Percentiles rank a stretch among this genome's conserved stretches.
Conservation (phyloP, 768 basidiomycete species). For the Lentinula boryana region DNA sequence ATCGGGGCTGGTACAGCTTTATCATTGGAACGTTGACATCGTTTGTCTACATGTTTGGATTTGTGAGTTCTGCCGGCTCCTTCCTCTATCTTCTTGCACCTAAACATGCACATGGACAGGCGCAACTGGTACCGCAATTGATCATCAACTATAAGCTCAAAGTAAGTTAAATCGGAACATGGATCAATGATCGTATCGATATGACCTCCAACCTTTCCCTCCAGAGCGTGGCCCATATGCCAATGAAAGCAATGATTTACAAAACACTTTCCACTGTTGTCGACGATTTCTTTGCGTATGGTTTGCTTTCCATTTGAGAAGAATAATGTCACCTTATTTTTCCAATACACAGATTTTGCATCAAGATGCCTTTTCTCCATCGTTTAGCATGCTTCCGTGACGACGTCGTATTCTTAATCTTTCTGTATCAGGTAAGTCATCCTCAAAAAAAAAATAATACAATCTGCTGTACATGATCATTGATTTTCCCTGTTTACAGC, state of each 20-base stretch:
- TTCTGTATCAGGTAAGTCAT: constrained; percentile 78
- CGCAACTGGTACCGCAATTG: constrained; percentile 78
- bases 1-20: constrained; percentile 96
- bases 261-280: constrained; percentile 87
- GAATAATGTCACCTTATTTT: constrained; percentile 12
- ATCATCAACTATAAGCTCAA: constrained; percentile 98
- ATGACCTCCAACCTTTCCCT: background rate
- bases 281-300: constrained; percentile 89
- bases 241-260: constrained; percentile 98
- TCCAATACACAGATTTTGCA: constrained; percentile 62
- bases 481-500: constrained; percentile 34
- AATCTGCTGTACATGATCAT: background rate
- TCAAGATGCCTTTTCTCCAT: constrained; percentile 95
- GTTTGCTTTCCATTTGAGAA: constrained; percentile 5
- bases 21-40: constrained; percentile 89
- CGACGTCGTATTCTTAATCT: constrained; percentile 86
- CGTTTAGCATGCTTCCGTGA: constrained; percentile 88
- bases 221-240: constrained; percentile 95
- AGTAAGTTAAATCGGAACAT: constrained; percentile 35
- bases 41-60: constrained; percentile 96
- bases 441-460: no score
- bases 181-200: constrained; percentile 2
- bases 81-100: constrained; percentile 5
- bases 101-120: constrained; percentile 35
- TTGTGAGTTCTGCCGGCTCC: constrained; percentile 53